These are phyloP conservation scores for Knufia fluminis DNA, from an alignment of 2,329 filamentous ascomycete species.

Conservation along the genomic window DNA sequence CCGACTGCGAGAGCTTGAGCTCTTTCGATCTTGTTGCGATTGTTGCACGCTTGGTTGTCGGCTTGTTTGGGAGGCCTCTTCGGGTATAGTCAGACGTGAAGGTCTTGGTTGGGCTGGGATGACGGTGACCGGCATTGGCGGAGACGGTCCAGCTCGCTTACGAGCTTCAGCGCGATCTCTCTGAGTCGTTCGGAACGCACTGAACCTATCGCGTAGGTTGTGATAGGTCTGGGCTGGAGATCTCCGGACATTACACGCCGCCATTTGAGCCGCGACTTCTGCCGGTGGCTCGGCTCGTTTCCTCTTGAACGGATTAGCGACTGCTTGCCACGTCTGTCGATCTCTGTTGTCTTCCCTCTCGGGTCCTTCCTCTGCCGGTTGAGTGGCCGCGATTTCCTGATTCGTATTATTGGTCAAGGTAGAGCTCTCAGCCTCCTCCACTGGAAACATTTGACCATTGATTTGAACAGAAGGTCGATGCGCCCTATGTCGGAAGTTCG, in stretches of 20 bases:
- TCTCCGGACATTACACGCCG: constrained; percentile 31
- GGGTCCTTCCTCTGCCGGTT: neutral
- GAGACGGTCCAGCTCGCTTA: constrained; percentile 27
- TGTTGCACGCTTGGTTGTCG: neutral
- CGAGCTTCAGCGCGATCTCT: constrained; percentile 34
- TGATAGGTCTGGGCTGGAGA: constrained; percentile 23
- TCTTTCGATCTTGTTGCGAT: constrained; percentile 2
- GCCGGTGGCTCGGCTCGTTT: constrained; percentile 49
- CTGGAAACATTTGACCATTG: neutral
- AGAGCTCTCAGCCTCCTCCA: constrained; percentile 4
- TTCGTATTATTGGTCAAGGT: neutral
- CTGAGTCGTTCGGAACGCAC: constrained; percentile 42
- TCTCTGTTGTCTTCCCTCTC: constrained; percentile 7
- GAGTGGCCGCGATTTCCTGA: neutral
- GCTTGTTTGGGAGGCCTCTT: constrained; percentile 11
- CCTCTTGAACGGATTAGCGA: constrained; percentile 50
- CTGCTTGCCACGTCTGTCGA: constrained; percentile 39
- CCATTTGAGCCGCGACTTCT: constrained; percentile 50
- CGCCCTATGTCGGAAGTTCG: constrained; percentile 10
- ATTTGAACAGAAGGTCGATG: neutral
- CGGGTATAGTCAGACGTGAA: constrained; percentile 47
- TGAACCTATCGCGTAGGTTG: constrained; percentile 37
- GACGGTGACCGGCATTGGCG: constrained; percentile 48
- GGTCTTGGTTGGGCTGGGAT: constrained; percentile 50
- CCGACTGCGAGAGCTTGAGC: neutral